Percentiles rank a stretch among this genome's conserved stretches.
Evolutionary conservation across 371 early-diverging fungal species (phyloP).

Genomic region (Rhizopus arrhizus): DNA sequence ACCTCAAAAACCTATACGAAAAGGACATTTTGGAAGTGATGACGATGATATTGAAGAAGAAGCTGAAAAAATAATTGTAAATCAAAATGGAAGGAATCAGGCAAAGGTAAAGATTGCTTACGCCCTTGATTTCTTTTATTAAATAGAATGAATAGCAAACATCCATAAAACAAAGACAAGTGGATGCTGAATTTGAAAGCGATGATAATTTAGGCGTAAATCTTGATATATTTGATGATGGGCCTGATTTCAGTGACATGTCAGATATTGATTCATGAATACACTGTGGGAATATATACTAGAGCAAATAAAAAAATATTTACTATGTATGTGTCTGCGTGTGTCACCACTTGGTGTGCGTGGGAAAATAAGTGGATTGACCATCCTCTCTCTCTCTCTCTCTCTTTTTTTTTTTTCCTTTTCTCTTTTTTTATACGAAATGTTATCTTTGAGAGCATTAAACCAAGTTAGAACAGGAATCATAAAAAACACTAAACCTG

Average conservation of each 20-base stretch:
- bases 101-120: no score
- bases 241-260: conserved; percentile 55
- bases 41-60: conserved; percentile 20
- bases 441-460: conserved; percentile 20
- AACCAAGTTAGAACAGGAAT: conserved; percentile 8
- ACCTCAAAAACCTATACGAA: conserved; percentile 18
- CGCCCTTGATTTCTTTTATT: no score
- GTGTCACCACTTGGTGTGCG: conserved; percentile 8
- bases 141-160: neutral
- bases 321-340: neutral
- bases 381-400: conserved; percentile 3
- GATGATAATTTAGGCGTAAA: conserved; percentile 41
- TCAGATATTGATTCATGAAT: conserved; percentile 37
- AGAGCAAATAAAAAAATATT: no score
- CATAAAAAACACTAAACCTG: conserved; percentile 6
- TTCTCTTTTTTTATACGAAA: conserved; percentile 1
- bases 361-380: conserved; percentile 21
- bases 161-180: neutral
- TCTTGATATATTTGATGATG: conserved; percentile 53
- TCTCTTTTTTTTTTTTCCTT: conserved; percentile 7
- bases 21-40: conserved; percentile 21
- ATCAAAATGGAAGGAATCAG: neutral
- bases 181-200: conserved; percentile 19
- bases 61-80: conserved; percentile 6
- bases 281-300: neutral